These are phyloP conservation scores for Diphasiastrum complanatum DNA, from an alignment of 83 land plant species.

Conservation along the genomic window DNA sequence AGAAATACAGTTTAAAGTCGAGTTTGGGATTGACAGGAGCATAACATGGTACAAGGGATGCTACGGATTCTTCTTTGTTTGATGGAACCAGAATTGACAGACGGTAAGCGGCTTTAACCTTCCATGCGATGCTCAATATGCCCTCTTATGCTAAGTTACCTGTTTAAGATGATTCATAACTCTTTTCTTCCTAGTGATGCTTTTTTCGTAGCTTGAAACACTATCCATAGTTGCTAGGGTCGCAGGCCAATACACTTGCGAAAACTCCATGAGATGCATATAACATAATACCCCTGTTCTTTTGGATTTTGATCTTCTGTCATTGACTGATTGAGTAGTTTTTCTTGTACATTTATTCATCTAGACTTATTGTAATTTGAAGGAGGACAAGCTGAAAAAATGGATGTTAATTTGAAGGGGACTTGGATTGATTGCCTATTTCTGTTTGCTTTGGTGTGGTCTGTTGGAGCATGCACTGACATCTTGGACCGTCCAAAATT, in stretches of 20 bases:
- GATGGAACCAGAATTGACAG: slow-evolving; percentile 25
- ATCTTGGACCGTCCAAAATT: slow-evolving; percentile 21
- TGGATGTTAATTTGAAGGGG: slow-evolving; percentile 26
- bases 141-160: no score
- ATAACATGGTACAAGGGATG: slow-evolving; percentile 29
- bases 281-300: no score
- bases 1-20: neutral
- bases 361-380: slow-evolving; percentile 3
- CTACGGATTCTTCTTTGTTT: slow-evolving; percentile 20
- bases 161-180: no score
- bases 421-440: slow-evolving; percentile 31
- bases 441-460: slow-evolving; percentile 29
- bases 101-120: slow-evolving; percentile 16
- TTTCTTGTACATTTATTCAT: no score
- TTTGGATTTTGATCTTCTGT: no score
- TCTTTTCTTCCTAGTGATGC: no score
- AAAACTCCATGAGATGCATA: no score
- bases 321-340: no score
- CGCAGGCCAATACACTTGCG: no score
- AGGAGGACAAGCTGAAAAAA: slow-evolving; percentile 21
- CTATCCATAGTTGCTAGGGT: no score
- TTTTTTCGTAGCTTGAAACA: no score
- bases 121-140: no score
- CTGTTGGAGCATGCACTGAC: slow-evolving; percentile 29
- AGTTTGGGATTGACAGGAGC: slow-evolving; percentile 19